A percentile compares a stretch with the other conserved stretches of the same genome.
phyloP scores from a whole-genome alignment of 441 rosid genomes.

The Mallotus japonicus region DNA sequence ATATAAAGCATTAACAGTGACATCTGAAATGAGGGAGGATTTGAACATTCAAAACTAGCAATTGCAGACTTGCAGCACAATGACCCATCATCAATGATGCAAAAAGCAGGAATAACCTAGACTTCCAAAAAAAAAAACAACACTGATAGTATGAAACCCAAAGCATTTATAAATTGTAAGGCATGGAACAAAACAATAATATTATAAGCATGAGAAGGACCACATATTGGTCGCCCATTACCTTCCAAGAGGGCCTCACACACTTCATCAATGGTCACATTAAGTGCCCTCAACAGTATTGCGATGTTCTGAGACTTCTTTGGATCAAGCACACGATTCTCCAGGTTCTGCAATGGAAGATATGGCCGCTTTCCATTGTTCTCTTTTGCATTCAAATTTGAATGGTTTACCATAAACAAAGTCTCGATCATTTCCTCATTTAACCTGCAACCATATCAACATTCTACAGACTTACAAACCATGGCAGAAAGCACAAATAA shows the following conservation, averaged over 20 bases:
- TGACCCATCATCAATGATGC: background rate
- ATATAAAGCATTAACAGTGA: background rate
- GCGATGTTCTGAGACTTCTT: constrained; percentile 88
- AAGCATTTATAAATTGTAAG: background rate
- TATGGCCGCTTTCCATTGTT: constrained; percentile 24
- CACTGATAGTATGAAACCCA: background rate
- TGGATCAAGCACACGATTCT: constrained; percentile 72
- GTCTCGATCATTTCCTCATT: constrained; percentile 96
- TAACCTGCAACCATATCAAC: constrained; percentile 45
- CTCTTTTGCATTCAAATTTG: constrained; percentile 42
- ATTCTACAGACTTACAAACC: constrained; percentile 21
- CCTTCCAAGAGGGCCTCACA: constrained; percentile 87
- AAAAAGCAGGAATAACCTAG: background rate
- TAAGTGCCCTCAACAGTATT: constrained; percentile 80
- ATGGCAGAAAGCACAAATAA: background rate
- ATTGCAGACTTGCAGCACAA: too few relatives aligned
- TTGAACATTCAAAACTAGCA: background rate
- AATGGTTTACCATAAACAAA: constrained; percentile 58
- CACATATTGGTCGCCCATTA: constrained; percentile 15
- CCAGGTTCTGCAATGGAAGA: constrained; percentile 38
- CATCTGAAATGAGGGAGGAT: background rate
- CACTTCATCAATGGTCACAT: constrained; percentile 82
- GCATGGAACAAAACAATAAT: background rate
- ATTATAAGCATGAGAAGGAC: background rate
- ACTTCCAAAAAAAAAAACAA: background rate